Percentiles rank a stretch among this genome's conserved stretches.
phyloP scores from a whole-genome alignment of 1,284 basidiomycete genomes.

The Earliella scabrosa region DNA sequence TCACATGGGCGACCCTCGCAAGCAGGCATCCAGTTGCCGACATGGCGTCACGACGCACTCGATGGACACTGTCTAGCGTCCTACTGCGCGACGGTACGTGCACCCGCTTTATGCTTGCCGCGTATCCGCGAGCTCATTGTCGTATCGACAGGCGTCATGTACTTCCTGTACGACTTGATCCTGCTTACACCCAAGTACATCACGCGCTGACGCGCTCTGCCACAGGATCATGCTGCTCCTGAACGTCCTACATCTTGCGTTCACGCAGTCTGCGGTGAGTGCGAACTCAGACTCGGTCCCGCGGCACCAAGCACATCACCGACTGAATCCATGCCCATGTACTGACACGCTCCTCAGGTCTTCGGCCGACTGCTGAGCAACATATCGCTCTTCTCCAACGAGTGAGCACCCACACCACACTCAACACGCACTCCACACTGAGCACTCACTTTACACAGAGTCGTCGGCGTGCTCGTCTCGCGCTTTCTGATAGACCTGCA shows the following conservation, averaged over 20 bases:
- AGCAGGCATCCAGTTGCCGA: neutral
- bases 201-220: neutral
- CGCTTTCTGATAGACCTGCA: slow-evolving; percentile 6
- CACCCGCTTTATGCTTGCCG: neutral
- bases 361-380: neutral
- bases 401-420: neutral
- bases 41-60: neutral
- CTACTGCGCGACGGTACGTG: neutral
- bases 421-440: too few species aligned
- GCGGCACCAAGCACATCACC: too few species aligned
- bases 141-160: neutral
- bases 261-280: neutral
- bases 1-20: neutral
- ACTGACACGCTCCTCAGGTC: neutral
- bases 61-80: neutral
- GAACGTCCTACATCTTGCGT: neutral
- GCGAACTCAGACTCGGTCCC: too few species aligned
- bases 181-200: too few species aligned
- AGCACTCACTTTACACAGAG: neutral
- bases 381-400: neutral
- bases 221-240: neutral
- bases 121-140: neutral
- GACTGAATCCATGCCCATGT: neutral
- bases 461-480: slow-evolving; percentile 3
- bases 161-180: neutral